Evolutionary conservation across 306 rosid genomes (phyloP).

Genomic region (Acacia crassicarpa): DNA sequence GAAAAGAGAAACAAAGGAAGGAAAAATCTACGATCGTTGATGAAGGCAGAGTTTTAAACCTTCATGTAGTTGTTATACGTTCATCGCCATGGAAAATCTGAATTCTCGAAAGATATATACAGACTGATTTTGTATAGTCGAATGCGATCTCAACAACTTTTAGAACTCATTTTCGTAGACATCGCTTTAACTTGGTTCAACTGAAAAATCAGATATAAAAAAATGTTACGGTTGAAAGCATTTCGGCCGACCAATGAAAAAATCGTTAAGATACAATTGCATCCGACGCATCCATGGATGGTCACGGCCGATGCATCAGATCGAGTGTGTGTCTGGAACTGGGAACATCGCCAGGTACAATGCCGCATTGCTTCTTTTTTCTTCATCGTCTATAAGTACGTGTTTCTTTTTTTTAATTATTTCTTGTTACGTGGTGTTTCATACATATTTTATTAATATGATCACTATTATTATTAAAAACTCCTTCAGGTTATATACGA

Average conservation of each 20-base stretch:
- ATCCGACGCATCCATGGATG: constrained; percentile 99
- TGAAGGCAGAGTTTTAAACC: not conserved
- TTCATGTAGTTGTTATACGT: not conserved
- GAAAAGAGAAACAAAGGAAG: not conserved
- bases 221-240: constrained; percentile 83
- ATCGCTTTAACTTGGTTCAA: not conserved
- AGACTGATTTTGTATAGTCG: not conserved
- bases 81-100: not conserved
- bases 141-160: constrained; percentile 12
- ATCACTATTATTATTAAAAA: not conserved
- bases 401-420: not conserved
- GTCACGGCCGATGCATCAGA: constrained; percentile 96
- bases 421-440: not conserved
- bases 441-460: not conserved
- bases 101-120: not conserved
- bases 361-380: not conserved
- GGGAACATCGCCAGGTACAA: constrained; percentile 95
- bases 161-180: constrained; percentile 4
- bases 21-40: not conserved
- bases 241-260: constrained; percentile 84
- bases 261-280: constrained; percentile 93
- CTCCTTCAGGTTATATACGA: constrained; percentile 78
- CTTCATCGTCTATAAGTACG: not conserved
- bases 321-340: constrained; percentile 98
- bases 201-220: not conserved